Percentiles rank a stretch among this genome's conserved stretches.
Conservation (phyloP, 148 eudicot genomes). For the Oxyria digyna region DNA sequence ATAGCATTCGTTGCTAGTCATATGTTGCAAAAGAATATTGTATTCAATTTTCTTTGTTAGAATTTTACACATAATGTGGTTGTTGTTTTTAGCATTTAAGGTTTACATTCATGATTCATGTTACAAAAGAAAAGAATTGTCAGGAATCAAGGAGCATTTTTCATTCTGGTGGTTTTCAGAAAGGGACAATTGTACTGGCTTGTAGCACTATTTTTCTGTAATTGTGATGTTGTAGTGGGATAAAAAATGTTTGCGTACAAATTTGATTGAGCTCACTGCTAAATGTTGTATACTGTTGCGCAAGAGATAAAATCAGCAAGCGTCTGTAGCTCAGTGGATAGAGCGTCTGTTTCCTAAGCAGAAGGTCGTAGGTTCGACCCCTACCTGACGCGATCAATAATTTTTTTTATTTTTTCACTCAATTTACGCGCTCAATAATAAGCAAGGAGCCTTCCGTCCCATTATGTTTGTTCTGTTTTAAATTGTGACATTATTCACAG, state of each 20-base stretch:
- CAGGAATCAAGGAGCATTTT: neutral
- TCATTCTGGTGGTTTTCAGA: neutral
- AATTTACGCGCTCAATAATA: no score
- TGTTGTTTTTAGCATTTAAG: no score
- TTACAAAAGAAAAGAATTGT: neutral
- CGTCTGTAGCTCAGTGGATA: conserved; percentile 11
- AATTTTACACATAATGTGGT: neutral
- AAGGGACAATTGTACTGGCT: neutral
- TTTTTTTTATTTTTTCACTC: no score
- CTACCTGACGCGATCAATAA: conserved; percentile 6
- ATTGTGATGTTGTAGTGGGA: neutral
- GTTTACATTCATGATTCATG: no score
- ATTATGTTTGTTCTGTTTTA: no score
- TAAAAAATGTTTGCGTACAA: neutral
- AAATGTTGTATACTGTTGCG: neutral
- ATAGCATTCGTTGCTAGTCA: neutral
- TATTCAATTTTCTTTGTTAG: neutral
- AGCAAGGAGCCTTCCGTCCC: no score
- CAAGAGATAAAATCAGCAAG: neutral
- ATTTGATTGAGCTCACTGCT: neutral
- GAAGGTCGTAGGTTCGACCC: conserved; percentile 12
- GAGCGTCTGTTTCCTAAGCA: conserved; percentile 13
- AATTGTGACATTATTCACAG: no score
- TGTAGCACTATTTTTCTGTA: neutral
- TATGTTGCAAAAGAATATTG: no score